Conservation (phyloP, 2,329 filamentous ascomycete genomes). For the Lecanicillium sp. region DNA sequence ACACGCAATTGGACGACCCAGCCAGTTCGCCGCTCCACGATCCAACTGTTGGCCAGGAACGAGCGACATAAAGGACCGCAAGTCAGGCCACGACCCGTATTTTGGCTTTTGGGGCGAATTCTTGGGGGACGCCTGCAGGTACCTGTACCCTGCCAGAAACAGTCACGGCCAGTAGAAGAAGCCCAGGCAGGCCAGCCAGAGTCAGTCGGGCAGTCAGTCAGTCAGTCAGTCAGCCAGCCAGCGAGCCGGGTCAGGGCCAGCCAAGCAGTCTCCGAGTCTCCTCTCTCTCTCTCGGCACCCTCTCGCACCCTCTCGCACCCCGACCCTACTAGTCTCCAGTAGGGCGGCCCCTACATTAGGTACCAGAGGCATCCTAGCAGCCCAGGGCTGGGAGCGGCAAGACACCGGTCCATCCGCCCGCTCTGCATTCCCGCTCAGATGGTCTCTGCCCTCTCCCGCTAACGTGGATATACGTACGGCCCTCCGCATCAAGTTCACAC, state of each 20-base stretch:
- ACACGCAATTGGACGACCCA: constrained; percentile 6
- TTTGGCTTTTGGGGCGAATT: constrained; percentile 9
- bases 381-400: constrained; percentile 32
- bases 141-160: not conserved
- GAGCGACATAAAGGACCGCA: constrained; percentile 4
- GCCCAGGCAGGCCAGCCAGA: too few species aligned
- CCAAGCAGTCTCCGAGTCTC: too few species aligned
- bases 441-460: constrained; percentile 25
- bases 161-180: too few species aligned
- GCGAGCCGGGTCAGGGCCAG: too few species aligned
- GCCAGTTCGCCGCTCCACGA: constrained; percentile 6
- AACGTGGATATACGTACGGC: constrained; percentile 15
- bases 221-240: too few species aligned
- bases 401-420: constrained; percentile 33
- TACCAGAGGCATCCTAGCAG: constrained; percentile 13
- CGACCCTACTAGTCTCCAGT: constrained; percentile 5
- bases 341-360: constrained; percentile 13
- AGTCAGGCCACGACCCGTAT: constrained; percentile 13
- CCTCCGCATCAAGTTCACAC: constrained; percentile 6
- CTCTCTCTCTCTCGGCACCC: too few species aligned
- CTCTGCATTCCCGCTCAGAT: constrained; percentile 30
- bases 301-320: too few species aligned
- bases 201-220: too few species aligned
- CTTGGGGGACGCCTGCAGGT: constrained; percentile 4
- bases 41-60: constrained; percentile 9